Conservation (phyloP, 768 basidiomycete species). For the Mrakia hoshinonis region DNA sequence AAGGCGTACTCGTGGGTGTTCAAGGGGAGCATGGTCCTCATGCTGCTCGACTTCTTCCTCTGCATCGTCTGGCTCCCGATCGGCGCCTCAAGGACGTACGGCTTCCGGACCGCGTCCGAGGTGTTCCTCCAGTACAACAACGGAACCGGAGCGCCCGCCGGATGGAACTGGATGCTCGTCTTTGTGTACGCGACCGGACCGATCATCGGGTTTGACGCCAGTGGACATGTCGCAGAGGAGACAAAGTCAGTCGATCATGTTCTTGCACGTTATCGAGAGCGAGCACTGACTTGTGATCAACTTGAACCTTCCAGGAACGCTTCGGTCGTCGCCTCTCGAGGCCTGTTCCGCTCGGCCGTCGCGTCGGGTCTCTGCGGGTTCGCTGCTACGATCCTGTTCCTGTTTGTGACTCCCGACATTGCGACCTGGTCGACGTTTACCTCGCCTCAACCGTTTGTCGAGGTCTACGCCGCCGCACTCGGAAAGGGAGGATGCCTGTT, state of each 20-base stretch:
- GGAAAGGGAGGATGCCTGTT: conserved; percentile 71
- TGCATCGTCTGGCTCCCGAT: conserved; percentile 88
- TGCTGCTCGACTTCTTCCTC: conserved; percentile 78
- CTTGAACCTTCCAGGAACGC: background rate
- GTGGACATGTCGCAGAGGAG: conserved; percentile 80
- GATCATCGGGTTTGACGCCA: conserved; percentile 82
- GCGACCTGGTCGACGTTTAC: conserved; percentile 55
- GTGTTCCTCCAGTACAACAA: conserved; percentile 60
- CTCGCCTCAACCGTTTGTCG: conserved; percentile 83
- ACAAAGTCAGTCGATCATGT: conserved; percentile 65
- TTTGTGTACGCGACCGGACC: conserved; percentile 77
- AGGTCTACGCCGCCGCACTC: conserved; percentile 67
- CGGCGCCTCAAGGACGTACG: conserved; percentile 78
- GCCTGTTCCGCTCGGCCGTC: conserved; percentile 67
- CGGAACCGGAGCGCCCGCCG: conserved; percentile 74
- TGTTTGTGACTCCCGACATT: conserved; percentile 71
- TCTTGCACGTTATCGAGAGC: background rate
- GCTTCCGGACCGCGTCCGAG: conserved; percentile 71
- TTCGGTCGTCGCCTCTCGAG: conserved; percentile 65
- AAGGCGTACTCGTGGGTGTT: conserved; percentile 61
- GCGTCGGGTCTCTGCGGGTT: conserved; percentile 76
- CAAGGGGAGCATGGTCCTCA: conserved; percentile 61
- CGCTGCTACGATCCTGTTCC: conserved; percentile 64
- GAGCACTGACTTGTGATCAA: too few relatives aligned
- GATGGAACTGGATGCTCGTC: conserved; percentile 85